These are phyloP conservation scores for Candida fluviatilis DNA, from an alignment of 805 yeast genomes.

Conservation along the genomic window DNA sequence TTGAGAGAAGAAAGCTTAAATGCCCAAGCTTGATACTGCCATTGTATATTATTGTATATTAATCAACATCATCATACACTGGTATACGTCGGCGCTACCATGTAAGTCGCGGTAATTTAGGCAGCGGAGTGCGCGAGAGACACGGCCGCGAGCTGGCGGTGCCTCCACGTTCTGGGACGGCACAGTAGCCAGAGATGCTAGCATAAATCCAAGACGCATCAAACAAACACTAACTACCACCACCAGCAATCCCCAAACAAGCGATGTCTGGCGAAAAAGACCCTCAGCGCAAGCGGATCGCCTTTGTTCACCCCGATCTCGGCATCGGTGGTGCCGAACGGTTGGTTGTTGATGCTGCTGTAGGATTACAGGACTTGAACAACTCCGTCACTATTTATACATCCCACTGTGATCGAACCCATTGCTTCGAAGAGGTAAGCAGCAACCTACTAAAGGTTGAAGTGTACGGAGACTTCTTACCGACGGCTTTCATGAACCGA, in stretches of 20 bases:
- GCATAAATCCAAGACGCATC: too few relatives aligned
- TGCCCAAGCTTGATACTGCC: too few relatives aligned
- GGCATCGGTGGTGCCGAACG: conserved; percentile 99
- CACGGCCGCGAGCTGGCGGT: too few relatives aligned
- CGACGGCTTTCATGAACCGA: conserved; percentile 61
- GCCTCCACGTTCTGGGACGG: too few relatives aligned
- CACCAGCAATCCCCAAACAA: neutral
- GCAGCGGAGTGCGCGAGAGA: too few relatives aligned
- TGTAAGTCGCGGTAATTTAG: too few relatives aligned
- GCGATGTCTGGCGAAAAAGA: neutral
- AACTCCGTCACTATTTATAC: conserved; percentile 71
- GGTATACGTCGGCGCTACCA: too few relatives aligned
- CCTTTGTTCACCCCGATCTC: conserved; percentile 91
- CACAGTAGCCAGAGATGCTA: too few relatives aligned
- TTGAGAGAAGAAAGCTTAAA: conserved; percentile 28
- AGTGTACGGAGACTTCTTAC: conserved; percentile 82
- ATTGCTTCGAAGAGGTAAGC: conserved; percentile 87
- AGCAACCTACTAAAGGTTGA: conserved; percentile 53
- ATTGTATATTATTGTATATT: too few relatives aligned
- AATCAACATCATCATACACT: too few relatives aligned
- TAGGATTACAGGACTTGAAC: conserved; percentile 69
- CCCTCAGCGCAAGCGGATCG: conserved; percentile 44
- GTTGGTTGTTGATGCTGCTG: conserved; percentile 92
- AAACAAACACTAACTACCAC: too few relatives aligned
- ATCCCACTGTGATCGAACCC: conserved; percentile 82